A percentile compares a stretch with the other conserved stretches of the same genome.
Conservation (phyloP, 2,329 filamentous ascomycete genomes). For the Neobulgaria alba region DNA sequence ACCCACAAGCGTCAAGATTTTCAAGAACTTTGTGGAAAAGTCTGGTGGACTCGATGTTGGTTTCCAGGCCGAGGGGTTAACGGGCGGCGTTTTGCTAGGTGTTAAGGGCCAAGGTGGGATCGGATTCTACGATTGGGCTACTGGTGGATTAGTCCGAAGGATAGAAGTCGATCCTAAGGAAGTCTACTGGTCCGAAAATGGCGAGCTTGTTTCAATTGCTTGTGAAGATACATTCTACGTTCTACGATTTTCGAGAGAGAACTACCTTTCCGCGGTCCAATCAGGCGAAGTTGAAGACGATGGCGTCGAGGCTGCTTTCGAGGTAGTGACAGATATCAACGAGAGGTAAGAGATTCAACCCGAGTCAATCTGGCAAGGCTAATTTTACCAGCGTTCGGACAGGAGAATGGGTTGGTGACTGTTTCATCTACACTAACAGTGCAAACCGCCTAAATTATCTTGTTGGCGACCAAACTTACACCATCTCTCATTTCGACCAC, state of each 20-base stretch:
- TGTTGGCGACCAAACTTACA: constrained; percentile 96
- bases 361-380: constrained; percentile 8
- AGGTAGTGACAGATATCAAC: constrained; percentile 91
- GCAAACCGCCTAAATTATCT: constrained; percentile 97
- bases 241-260: constrained; percentile 81
- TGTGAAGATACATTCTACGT: constrained; percentile 97
- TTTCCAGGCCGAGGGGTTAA: constrained; percentile 87
- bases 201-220: constrained; percentile 84
- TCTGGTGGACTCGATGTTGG: constrained; percentile 82
- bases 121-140: constrained; percentile 94
- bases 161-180: constrained; percentile 69
- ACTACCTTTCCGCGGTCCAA: constrained; percentile 76
- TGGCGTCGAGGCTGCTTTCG: constrained; percentile 91
- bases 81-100: constrained; percentile 81
- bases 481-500: constrained; percentile 92
- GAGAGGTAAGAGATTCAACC: constrained; percentile 54
- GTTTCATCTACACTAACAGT: constrained; percentile 97
- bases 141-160: constrained; percentile 76
- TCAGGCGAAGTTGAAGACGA: constrained; percentile 72
- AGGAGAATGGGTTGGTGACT: constrained; percentile 96
- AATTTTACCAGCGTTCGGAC: constrained; percentile 61
- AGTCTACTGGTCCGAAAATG: constrained; percentile 97
- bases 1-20: constrained; percentile 87
- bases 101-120: constrained; percentile 93
- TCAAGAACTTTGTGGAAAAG: constrained; percentile 96